phyloP scores from a whole-genome alignment of 2,329 filamentous ascomycete genomes.

The Stagonosporopsis vannaccii region DNA sequence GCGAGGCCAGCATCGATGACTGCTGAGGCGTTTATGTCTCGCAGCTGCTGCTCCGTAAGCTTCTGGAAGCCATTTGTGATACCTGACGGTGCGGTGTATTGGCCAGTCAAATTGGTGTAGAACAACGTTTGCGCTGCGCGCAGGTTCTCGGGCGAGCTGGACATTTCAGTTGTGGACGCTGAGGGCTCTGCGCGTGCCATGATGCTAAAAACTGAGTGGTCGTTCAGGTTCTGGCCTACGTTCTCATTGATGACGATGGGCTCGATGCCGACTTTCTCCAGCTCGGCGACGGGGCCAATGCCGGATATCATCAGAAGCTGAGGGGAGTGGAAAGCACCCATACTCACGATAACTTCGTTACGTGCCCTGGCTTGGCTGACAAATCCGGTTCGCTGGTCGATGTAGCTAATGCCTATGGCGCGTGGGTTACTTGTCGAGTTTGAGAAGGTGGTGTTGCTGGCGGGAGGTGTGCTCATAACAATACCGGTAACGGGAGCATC shows the following conservation, averaged over 20 bases:
- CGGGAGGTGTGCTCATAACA: slow-evolving; percentile 22
- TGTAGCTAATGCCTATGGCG: slow-evolving; percentile 39
- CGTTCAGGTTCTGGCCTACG: slow-evolving; percentile 35
- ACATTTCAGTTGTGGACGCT: slow-evolving; percentile 35
- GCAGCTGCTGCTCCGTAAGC: slow-evolving; percentile 24
- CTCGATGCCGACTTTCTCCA: slow-evolving; percentile 33
- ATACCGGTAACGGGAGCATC: slow-evolving; percentile 39
- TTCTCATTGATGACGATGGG: slow-evolving; percentile 41
- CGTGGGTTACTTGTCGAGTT: slow-evolving; percentile 19
- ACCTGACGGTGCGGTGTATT: slow-evolving; percentile 41
- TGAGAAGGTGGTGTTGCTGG: neutral
- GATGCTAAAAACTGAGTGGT: slow-evolving; percentile 37
- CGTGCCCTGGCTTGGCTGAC: slow-evolving; percentile 38
- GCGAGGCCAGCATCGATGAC: slow-evolving; percentile 26
- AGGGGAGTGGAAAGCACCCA: slow-evolving; percentile 47
- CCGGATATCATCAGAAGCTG: slow-evolving; percentile 52
- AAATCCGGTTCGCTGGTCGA: slow-evolving; percentile 33
- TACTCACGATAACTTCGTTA: slow-evolving; percentile 40
- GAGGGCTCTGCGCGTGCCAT: slow-evolving; percentile 34
- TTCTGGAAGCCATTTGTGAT: slow-evolving; percentile 44
- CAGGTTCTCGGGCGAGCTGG: slow-evolving; percentile 29
- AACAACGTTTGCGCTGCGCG: slow-evolving; percentile 36
- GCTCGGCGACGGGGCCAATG: slow-evolving; percentile 40
- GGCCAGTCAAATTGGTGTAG: slow-evolving; percentile 39
- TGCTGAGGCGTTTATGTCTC: slow-evolving; percentile 28